phyloP scores from a whole-genome alignment of 2,329 filamentous ascomycete species.

The Epichloe gansuensis region DNA sequence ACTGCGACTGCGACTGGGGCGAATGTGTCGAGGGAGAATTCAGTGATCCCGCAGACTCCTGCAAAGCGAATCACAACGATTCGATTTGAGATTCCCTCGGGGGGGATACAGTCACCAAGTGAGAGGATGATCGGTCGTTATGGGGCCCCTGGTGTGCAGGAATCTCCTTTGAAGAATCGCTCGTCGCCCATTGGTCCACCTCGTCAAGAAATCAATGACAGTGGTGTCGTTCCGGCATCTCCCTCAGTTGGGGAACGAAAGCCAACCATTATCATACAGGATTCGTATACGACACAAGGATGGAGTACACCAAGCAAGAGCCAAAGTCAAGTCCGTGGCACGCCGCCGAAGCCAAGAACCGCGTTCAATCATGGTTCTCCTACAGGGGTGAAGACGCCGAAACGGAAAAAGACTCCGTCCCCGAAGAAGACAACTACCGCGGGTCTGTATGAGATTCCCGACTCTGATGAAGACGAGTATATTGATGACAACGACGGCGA shows the following conservation, averaged over 20 bases:
- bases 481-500: not conserved
- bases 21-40: slow-evolving; percentile 16
- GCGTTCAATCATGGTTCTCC: slow-evolving; percentile 8
- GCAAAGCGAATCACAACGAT: slow-evolving; percentile 13
- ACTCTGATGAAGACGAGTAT: slow-evolving; percentile 25
- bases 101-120: slow-evolving; percentile 23
- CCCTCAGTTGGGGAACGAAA: slow-evolving; percentile 10
- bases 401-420: slow-evolving; percentile 8
- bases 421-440: not conserved
- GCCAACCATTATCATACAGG: slow-evolving; percentile 28
- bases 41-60: slow-evolving; percentile 31
- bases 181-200: slow-evolving; percentile 15
- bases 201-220: slow-evolving; percentile 12
- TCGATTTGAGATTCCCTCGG: slow-evolving; percentile 31
- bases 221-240: slow-evolving; percentile 10
- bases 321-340: slow-evolving; percentile 6
- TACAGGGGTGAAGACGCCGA: slow-evolving; percentile 10
- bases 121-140: slow-evolving; percentile 28
- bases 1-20: not conserved
- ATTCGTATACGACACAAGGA: slow-evolving; percentile 30
- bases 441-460: slow-evolving; percentile 28
- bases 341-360: not conserved
- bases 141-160: slow-evolving; percentile 18
- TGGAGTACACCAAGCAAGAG: slow-evolving; percentile 16
- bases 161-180: slow-evolving; percentile 27